Conservation (phyloP, 768 basidiomycete species). For the Phaffia tasmanica region DNA sequence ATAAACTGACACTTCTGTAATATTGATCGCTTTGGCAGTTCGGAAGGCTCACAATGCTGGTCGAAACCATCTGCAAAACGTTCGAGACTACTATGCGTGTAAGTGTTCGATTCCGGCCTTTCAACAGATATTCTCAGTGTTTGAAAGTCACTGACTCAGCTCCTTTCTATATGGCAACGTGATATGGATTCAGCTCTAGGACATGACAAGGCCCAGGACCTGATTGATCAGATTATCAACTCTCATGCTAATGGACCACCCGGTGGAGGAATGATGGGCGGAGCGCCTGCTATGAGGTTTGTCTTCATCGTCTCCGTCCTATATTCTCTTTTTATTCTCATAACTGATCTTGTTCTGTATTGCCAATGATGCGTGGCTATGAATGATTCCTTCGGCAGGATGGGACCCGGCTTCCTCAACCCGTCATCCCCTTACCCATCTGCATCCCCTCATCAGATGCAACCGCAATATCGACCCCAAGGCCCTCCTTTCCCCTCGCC, state of each 20-base stretch:
- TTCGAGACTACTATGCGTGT: slow-evolving; percentile 96
- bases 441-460: neutral
- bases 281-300: slow-evolving; percentile 18
- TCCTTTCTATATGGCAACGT: neutral
- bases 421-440: neutral
- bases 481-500: neutral
- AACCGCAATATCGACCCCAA: neutral
- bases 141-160: neutral
- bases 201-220: slow-evolving; percentile 93
- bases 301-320: neutral
- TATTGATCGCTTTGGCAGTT: slow-evolving; percentile 44
- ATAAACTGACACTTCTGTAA: neutral
- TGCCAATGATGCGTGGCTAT: neutral
- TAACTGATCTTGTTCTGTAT: neutral
- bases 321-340: neutral
- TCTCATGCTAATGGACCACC: slow-evolving; percentile 49
- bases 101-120: neutral
- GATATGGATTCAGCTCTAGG: slow-evolving; percentile 37
- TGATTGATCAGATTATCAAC: slow-evolving; percentile 96
- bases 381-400: neutral
- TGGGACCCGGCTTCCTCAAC: neutral
- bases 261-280: slow-evolving; percentile 8
- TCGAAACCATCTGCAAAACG: slow-evolving; percentile 90
- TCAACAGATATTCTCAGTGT: neutral
- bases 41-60: slow-evolving; percentile 98